phyloP scores from a whole-genome alignment of 306 rosid genomes.

The Canavalia gladiata region DNA sequence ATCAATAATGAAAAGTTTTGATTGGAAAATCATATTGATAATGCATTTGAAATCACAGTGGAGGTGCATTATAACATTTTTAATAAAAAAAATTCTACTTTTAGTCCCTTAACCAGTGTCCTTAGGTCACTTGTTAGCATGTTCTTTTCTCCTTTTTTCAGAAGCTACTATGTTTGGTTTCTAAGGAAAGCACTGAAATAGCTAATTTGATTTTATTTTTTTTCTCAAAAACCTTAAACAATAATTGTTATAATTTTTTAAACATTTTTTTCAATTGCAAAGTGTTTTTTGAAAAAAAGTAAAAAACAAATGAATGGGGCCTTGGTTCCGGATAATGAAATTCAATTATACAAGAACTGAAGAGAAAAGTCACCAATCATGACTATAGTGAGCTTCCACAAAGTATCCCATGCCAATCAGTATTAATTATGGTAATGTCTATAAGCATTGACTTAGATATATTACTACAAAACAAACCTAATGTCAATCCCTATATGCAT shows the following conservation, averaged over 20 bases:
- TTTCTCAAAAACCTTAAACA: background rate
- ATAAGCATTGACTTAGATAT: conserved; percentile 19
- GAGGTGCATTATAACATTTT: no score
- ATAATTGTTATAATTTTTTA: background rate
- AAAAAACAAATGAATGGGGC: background rate
- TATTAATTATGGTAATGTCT: conserved; percentile 8
- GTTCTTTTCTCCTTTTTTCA: background rate
- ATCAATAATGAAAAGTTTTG: no score
- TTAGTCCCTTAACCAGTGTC: no score
- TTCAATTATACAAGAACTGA: conserved; percentile 33
- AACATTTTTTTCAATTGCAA: background rate
- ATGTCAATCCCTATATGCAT: conserved; percentile 6
- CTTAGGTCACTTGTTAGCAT: no score
- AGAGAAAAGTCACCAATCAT: conserved; percentile 34
- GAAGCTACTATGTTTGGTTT: background rate
- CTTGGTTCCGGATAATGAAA: conserved; percentile 6
- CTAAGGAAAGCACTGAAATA: background rate
- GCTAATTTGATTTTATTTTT: background rate
- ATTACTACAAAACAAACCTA: conserved; percentile 31
- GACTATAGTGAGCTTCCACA: conserved; percentile 17
- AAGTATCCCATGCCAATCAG: conserved; percentile 33
- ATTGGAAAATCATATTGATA: no score
- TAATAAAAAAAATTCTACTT: no score
- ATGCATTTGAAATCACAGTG: no score
- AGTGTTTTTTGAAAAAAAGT: background rate